Evolutionary conservation across 495 filamentous ascomycete species (phyloP).

Genomic region (Beverwykella pulmonaria): DNA sequence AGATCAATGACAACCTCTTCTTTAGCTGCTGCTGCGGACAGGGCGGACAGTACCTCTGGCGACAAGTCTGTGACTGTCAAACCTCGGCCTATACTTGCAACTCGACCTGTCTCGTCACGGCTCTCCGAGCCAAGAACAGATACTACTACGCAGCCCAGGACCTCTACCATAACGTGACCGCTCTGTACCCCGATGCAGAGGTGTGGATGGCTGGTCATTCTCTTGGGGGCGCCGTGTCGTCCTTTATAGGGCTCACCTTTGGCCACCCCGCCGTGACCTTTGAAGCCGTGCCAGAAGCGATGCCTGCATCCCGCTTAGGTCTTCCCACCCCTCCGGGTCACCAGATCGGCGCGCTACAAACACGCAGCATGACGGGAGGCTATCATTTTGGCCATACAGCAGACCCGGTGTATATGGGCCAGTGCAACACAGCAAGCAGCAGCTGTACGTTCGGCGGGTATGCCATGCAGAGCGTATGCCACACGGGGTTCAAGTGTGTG

Average conservation of each 20-base stretch:
- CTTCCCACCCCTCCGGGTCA: constrained; percentile 82
- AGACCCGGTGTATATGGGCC: constrained; percentile 92
- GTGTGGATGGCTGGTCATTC: constrained; percentile 92
- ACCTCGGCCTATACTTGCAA: constrained; percentile 84
- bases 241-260: constrained; percentile 85
- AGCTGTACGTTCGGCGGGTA: constrained; percentile 92
- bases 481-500: constrained; percentile 81
- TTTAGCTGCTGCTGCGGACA: constrained; percentile 97
- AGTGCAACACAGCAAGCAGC: constrained; percentile 86
- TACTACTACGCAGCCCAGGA: constrained; percentile 88
- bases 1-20: constrained; percentile 94
- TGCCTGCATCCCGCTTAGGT: constrained; percentile 81
- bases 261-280: constrained; percentile 87
- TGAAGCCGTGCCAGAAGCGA: constrained; percentile 85
- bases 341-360: constrained; percentile 68
- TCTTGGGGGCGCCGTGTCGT: constrained; percentile 82
- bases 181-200: constrained; percentile 80
- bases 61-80: constrained; percentile 89
- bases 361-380: constrained; percentile 70
- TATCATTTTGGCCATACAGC: constrained; percentile 96
- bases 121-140: constrained; percentile 76
- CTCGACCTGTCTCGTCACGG: constrained; percentile 77
- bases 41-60: constrained; percentile 81
- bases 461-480: constrained; percentile 87
- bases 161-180: constrained; percentile 88